A percentile compares a stretch with the other conserved stretches of the same genome.
Evolutionary conservation across 441 rosid genomes (phyloP).

Genomic region (Erodium texanum): DNA sequence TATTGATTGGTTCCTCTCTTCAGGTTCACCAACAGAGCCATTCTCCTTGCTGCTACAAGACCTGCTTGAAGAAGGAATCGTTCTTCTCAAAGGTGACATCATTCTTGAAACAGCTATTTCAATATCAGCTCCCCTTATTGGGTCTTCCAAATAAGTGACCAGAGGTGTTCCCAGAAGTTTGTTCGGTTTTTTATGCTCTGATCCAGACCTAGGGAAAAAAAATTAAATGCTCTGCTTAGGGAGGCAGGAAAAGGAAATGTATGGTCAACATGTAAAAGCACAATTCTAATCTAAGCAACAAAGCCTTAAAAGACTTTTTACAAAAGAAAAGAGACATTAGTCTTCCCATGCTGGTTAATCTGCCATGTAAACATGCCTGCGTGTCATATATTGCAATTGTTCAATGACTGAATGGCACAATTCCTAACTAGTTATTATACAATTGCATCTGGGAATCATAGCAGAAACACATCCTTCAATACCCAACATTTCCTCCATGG

Average conservation of each 20-base stretch:
- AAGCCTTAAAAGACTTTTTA: too few species aligned
- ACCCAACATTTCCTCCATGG: not conserved
- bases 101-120: conserved; percentile 38
- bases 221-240: not conserved
- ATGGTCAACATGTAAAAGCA: not conserved
- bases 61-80: conserved; percentile 14
- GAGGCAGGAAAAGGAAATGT: not conserved
- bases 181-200: conserved; percentile 30
- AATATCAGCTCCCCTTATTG: conserved; percentile 53
- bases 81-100: conserved; percentile 55
- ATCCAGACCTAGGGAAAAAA: conserved; percentile 33
- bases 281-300: not conserved
- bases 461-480: not conserved
- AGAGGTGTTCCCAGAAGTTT: conserved; percentile 65
- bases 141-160: conserved; percentile 50
- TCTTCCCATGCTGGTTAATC: not conserved
- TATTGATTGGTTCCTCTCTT: conserved; percentile 25
- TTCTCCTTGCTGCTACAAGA: conserved; percentile 37
- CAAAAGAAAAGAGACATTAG: not conserved
- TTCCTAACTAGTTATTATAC: too few species aligned
- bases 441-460: not conserved
- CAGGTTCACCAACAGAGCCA: conserved; percentile 34
- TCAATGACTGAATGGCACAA: too few species aligned
- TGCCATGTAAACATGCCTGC: not conserved
- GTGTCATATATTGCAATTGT: too few species aligned